Evolutionary conservation across 306 rosid species (phyloP), one percentile per base, ranked within the genome.

Genomic region (Castanopsis chinensis): DNA sequence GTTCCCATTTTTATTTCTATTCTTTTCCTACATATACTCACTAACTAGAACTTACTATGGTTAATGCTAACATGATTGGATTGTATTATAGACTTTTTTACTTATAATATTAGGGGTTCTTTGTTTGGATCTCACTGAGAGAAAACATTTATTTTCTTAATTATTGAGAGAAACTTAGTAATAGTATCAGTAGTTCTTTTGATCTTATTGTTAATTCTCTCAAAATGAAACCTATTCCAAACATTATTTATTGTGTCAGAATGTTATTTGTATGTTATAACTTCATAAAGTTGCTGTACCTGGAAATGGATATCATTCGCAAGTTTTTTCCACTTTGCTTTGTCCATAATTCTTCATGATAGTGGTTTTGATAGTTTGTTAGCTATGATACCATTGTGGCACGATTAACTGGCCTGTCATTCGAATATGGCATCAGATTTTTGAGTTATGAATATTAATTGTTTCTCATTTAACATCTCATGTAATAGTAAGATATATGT

Each of bases 401-500:
- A 27, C 4, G 2, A 78, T 71, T 75, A 49, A 49, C 53, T 49
- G 53, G 53, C 53, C 17, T 49, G 17, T 49, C 53, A 49, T 49
- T 49, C 43, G 33, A 65, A 20, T 63, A 49, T 71, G 67, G 71
- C 3, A 8, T 59, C 23, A 59, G 65, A 59, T 63, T 72, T 56
- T 49, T 56, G 64, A 49, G 17, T 55, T 69, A 18, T 75, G 71
- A 76, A 54, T 68, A 25, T 35, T 52, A 75, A 21, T 55, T 59
- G 12, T 28, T n/a, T 75, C 72, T 58, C 18, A 8, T 64, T 58
- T 28, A 64, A 54, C 64, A 49, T 61, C 45, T 75, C 27, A 12
- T 49, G 14, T 49, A 49, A 15, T 49, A 49, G 53, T 49, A 49
- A 12, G n/a, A 32, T 18, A 15, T 15, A 3, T 63, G 69, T 28